Percentiles rank a stretch among this genome's conserved stretches.
Evolutionary conservation across 2,329 filamentous ascomycete genomes (phyloP).

Genomic region (Pseudocercospora fijiensis): DNA sequence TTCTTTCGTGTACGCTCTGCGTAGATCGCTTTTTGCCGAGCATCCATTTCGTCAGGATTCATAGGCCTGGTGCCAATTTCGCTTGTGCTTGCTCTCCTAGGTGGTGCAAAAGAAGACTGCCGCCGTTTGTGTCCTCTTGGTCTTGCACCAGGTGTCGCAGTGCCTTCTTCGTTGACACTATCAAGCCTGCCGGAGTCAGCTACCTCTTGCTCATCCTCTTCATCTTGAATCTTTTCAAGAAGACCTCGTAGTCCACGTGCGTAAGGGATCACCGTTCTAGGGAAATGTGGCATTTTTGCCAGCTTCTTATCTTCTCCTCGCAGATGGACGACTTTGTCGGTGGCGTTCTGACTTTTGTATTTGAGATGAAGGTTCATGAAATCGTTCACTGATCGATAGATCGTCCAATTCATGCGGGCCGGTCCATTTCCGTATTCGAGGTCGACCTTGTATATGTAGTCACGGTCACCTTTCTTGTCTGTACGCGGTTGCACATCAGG

Average conservation of each 20-base stretch:
- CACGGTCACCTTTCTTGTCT: constrained; percentile 60
- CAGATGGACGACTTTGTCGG: constrained; percentile 76
- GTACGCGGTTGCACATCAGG: constrained; percentile 73
- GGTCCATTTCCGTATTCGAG: constrained; percentile 94
- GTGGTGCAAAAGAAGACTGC: constrained; percentile 56
- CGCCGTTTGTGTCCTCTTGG: constrained; percentile 47
- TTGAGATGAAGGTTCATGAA: constrained; percentile 91
- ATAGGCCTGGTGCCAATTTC: constrained; percentile 41
- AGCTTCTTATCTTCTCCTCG: constrained; percentile 63
- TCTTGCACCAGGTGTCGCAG: constrained; percentile 36
- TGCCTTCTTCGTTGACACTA: constrained; percentile 7
- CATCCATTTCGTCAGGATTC: constrained; percentile 36
- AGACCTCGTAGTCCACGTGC: constrained; percentile 66
- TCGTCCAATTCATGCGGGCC: constrained; percentile 94
- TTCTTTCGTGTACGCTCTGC: constrained; percentile 80
- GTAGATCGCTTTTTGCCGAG: constrained; percentile 54
- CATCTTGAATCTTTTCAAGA: constrained; percentile 68
- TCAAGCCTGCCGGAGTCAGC: constrained; percentile 29
- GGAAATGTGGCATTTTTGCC: constrained; percentile 85
- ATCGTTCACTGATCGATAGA: constrained; percentile 81
- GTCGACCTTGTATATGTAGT: constrained; percentile 86
- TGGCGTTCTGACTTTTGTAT: constrained; percentile 83
- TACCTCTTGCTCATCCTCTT: constrained; percentile 59
- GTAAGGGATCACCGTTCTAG: constrained; percentile 84
- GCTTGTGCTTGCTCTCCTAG: constrained; percentile 58